Conservation (phyloP, 106 monocot species). For the Apostasia ramifera region DNA sequence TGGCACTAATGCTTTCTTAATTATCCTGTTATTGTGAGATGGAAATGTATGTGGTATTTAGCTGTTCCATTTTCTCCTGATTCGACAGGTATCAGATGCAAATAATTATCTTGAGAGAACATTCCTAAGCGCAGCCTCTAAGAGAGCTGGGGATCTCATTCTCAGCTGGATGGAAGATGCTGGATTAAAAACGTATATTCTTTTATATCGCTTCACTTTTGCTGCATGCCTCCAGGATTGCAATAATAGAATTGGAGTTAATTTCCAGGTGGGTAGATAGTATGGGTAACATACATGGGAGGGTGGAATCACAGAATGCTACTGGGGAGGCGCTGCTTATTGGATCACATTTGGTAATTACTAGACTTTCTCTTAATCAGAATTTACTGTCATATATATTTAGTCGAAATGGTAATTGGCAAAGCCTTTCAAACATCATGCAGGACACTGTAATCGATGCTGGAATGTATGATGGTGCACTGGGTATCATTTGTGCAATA, state of each 20-base stretch:
- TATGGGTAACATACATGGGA: conserved; percentile 95
- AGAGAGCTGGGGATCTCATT: conserved; percentile 58
- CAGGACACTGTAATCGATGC: conserved; percentile 99
- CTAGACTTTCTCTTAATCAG: neutral
- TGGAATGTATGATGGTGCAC: conserved; percentile 80
- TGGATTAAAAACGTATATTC: conserved; percentile 72
- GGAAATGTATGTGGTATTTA: neutral
- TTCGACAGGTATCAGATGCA: conserved; percentile 74
- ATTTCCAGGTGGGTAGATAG: conserved; percentile 73
- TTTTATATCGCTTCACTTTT: neutral
- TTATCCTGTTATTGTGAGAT: neutral
- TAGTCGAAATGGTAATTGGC: neutral
- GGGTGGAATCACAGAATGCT: conserved; percentile 41
- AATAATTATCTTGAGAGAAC: conserved; percentile 85
- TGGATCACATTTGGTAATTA: conserved; percentile 79
- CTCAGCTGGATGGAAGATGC: conserved; percentile 92
- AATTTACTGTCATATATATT: neutral
- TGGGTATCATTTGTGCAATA: conserved; percentile 82
- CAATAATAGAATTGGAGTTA: conserved; percentile 3
- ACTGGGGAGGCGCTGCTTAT: conserved; percentile 53
- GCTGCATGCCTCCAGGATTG: neutral
- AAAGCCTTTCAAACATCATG: neutral
- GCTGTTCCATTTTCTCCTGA: neutral
- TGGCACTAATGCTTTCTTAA: neutral
- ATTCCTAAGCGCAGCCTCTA: conserved; percentile 81